phyloP scores from a whole-genome alignment of 164 flowering plant genomes.

The Protea cynaroides region DNA sequence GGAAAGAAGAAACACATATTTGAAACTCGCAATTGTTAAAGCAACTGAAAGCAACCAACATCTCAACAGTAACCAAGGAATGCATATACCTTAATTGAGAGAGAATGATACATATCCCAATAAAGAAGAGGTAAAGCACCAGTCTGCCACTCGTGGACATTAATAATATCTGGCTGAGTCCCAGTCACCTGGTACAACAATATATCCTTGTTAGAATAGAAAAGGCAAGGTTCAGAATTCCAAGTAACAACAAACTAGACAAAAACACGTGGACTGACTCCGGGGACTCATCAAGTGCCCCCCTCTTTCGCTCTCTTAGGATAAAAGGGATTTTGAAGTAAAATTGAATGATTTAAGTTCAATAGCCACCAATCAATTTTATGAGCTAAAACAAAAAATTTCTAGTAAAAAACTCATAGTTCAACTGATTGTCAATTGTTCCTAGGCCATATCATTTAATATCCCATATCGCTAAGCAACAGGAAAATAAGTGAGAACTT shows the following conservation, averaged over 20 bases:
- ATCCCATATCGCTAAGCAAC: no score
- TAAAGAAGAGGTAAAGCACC: slow-evolving; percentile 58
- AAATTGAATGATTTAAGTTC: no score
- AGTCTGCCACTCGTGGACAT: slow-evolving; percentile 74
- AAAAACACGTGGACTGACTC: no score
- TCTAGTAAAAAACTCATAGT: no score
- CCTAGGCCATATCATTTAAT: no score
- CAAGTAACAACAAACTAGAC: not conserved
- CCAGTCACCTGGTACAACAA: slow-evolving; percentile 41
- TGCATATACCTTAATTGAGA: slow-evolving; percentile 43
- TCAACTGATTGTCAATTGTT: no score
- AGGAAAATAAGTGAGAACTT: no score
- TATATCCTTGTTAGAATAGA: not conserved
- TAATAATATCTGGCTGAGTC: slow-evolving; percentile 58
- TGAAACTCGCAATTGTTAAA: not conserved
- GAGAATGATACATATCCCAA: slow-evolving; percentile 63
- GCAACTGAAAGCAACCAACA: not conserved
- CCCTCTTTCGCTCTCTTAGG: no score
- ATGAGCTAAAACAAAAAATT: no score
- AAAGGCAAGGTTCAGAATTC: not conserved
- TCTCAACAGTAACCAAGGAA: not conserved
- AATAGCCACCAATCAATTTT: no score
- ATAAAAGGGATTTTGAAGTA: no score
- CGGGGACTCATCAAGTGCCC: not conserved
- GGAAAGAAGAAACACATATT: no score